phyloP scores from a whole-genome alignment of 306 rosid species.

The Sphenostylis stenocarpa region DNA sequence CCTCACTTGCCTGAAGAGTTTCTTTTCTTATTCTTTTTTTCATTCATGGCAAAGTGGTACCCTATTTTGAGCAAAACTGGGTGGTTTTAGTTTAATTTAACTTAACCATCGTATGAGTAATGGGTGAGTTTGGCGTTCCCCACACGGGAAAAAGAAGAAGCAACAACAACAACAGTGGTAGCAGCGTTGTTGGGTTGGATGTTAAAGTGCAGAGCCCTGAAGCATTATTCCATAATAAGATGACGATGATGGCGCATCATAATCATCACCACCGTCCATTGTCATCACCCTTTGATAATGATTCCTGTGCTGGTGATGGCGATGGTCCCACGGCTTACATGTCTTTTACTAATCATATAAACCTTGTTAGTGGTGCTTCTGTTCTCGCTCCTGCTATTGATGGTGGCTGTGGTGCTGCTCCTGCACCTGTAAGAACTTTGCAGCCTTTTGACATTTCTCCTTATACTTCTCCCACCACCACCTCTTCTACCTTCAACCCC shows the following conservation, averaged over 20 bases:
- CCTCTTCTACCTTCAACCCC: constrained; percentile 45
- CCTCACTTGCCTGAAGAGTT: background rate
- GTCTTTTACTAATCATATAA: constrained; percentile 35
- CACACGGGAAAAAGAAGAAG: constrained; percentile 10
- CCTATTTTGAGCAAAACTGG: background rate
- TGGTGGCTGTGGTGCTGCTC: constrained; percentile 31
- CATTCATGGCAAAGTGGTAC: background rate
- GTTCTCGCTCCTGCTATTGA: constrained; percentile 9
- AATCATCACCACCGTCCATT: constrained; percentile 60
- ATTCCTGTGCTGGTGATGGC: constrained; percentile 36
- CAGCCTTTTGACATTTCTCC: constrained; percentile 59
- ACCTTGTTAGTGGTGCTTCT: constrained; percentile 24
- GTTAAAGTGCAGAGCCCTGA: constrained; percentile 38
- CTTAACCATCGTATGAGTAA: background rate
- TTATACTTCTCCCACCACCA: constrained; percentile 18
- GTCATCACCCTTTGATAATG: constrained; percentile 34
- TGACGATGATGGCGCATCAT: constrained; percentile 46
- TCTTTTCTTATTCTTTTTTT: constrained; percentile 25
- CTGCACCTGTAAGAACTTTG: constrained; percentile 40
- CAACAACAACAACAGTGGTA: background rate
- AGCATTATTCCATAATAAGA: constrained; percentile 35
- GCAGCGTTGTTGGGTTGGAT: constrained; percentile 34
- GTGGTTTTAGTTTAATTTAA: background rate
- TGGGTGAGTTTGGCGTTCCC: constrained; percentile 44
- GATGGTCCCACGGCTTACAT: constrained; percentile 60